A percentile compares a stretch with the other conserved stretches of the same genome.
These are phyloP conservation scores for Begonia fuchsioides DNA, from an alignment of 306 rosid species.

Conservation along the genomic window DNA sequence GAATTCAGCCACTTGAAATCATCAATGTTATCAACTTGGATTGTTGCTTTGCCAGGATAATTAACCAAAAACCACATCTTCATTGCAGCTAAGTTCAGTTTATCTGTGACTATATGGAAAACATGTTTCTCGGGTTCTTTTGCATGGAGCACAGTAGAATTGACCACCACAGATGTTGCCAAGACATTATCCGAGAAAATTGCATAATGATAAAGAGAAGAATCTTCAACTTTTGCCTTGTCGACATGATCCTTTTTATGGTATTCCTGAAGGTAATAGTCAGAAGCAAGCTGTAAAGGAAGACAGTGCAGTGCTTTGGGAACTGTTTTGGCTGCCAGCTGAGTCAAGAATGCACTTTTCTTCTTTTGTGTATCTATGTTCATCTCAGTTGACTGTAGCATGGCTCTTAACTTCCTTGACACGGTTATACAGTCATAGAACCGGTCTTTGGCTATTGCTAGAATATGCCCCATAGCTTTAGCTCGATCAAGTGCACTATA, in stretches of 20 bases:
- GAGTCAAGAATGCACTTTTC: slow-evolving; percentile 78
- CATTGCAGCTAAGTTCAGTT: slow-evolving; percentile 76
- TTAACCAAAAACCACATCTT: slow-evolving; percentile 87
- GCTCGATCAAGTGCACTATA: slow-evolving; percentile 76
- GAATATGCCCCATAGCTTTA: slow-evolving; percentile 82
- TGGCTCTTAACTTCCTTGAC: slow-evolving; percentile 64
- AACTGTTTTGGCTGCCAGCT: slow-evolving; percentile 84
- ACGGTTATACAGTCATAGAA: slow-evolving; percentile 62
- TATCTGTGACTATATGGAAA: slow-evolving; percentile 87
- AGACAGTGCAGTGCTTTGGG: slow-evolving; percentile 91
- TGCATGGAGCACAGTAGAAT: slow-evolving; percentile 71
- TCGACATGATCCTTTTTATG: slow-evolving; percentile 33
- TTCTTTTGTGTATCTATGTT: slow-evolving; percentile 53
- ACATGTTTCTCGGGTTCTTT: slow-evolving; percentile 82
- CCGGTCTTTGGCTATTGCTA: slow-evolving; percentile 71
- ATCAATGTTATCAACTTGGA: slow-evolving; percentile 78
- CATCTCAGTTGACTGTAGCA: slow-evolving; percentile 82
- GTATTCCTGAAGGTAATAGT: slow-evolving; percentile 57
- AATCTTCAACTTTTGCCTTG: slow-evolving; percentile 56
- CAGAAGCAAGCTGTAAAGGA: slow-evolving; percentile 67
- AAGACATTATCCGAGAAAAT: slow-evolving; percentile 87
- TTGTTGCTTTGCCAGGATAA: slow-evolving; percentile 57
- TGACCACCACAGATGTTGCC: slow-evolving; percentile 90
- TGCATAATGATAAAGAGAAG: slow-evolving; percentile 81
- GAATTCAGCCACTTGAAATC: slow-evolving; percentile 98